phyloP scores from a whole-genome alignment of 441 rosid species.

The Viola pubescens region DNA sequence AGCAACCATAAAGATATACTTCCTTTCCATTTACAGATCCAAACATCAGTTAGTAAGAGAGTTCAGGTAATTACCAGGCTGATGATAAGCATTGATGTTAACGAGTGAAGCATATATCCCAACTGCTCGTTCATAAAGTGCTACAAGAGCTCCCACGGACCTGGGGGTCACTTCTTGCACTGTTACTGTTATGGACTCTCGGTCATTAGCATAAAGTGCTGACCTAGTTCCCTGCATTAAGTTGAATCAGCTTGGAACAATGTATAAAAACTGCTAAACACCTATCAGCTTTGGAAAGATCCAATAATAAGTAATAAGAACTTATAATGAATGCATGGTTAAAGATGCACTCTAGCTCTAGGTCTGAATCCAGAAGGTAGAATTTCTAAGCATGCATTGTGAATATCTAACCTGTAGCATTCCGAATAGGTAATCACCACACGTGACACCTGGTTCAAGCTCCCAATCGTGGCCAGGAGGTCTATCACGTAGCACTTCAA shows the following conservation, averaged over 20 bases:
- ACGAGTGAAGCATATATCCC: constrained; percentile 83
- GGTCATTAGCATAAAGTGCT: constrained; percentile 75
- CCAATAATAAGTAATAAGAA: neutral
- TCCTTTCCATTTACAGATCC: constrained; percentile 7
- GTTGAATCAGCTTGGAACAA: too few relatives aligned
- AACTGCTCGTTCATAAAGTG: constrained; percentile 95
- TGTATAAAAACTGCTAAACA: too few relatives aligned
- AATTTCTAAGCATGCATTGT: neutral
- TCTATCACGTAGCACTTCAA: constrained; percentile 90
- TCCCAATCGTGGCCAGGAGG: constrained; percentile 99
- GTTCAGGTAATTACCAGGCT: constrained; percentile 55
- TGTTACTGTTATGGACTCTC: constrained; percentile 86
- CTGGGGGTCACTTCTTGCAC: constrained; percentile 90
- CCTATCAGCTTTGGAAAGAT: too few relatives aligned
- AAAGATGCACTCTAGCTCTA: too few relatives aligned
- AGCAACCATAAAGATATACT: neutral
- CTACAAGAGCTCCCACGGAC: constrained; percentile 79
- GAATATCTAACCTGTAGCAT: constrained; percentile 65
- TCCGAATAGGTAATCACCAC: constrained; percentile 96
- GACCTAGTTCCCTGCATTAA: constrained; percentile 87
- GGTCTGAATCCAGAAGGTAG: neutral
- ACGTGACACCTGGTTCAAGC: constrained; percentile 98
- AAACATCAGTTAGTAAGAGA: constrained; percentile 12
- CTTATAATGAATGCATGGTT: neutral
- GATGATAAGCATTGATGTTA: constrained; percentile 93